These are phyloP conservation scores for Backusella tarrabulga DNA, from an alignment of 192 early-diverging fungal species.

Conservation along the genomic window DNA sequence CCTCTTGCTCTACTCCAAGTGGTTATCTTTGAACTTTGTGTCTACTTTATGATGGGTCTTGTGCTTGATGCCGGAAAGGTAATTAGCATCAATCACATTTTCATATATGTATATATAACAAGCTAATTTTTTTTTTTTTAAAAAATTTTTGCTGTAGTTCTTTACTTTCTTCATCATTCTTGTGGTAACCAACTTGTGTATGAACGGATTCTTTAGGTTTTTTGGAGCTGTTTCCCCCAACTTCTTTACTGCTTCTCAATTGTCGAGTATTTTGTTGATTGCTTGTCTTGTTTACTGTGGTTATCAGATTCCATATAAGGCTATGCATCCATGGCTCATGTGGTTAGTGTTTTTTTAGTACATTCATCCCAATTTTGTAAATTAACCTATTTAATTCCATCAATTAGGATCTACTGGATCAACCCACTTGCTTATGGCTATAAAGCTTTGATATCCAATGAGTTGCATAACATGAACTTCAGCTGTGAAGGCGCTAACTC, in stretches of 20 bases:
- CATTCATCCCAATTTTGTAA: too few species aligned
- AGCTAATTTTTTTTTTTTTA: background rate
- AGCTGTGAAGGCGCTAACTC: constrained; percentile 24
- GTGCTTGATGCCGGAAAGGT: constrained; percentile 51
- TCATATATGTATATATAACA: background rate
- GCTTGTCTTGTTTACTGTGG: constrained; percentile 60
- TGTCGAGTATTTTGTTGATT: constrained; percentile 55
- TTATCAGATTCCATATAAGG: constrained; percentile 59
- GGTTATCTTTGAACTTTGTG: constrained; percentile 56
- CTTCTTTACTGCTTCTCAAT: constrained; percentile 54
- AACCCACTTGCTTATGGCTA: constrained; percentile 73
- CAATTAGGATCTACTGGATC: constrained; percentile 56
- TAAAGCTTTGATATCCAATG: constrained; percentile 68
- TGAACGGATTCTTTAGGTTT: constrained; percentile 61
- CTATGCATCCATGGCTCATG: constrained; percentile 63
- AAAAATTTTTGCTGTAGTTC: constrained; percentile 5
- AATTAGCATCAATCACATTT: background rate
- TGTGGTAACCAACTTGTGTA: constrained; percentile 56
- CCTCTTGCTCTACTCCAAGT: constrained; percentile 54
- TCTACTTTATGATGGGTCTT: constrained; percentile 69
- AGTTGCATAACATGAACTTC: constrained; percentile 46
- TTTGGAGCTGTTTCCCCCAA: constrained; percentile 51
- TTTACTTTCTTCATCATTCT: constrained; percentile 64
- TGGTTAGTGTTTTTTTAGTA: background rate
- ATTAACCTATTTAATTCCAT: too few species aligned